phyloP scores from a whole-genome alignment of 768 basidiomycete genomes.

The Lyophyllum semitale region DNA sequence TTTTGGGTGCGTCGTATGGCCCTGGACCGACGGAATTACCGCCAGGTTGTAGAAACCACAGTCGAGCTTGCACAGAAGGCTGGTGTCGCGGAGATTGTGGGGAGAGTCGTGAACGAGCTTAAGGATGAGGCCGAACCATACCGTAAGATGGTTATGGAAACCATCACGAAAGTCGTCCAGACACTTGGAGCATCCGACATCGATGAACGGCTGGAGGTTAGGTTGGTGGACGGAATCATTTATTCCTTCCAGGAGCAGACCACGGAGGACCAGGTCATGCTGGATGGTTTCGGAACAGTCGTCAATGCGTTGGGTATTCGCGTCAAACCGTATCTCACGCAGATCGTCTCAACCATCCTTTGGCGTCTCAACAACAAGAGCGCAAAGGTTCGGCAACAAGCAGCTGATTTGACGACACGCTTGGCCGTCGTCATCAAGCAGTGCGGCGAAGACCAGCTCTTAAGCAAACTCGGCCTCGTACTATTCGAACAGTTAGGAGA shows the following conservation, averaged over 20 bases:
- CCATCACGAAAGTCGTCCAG: slow-evolving; percentile 94
- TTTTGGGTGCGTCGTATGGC: slow-evolving; percentile 99
- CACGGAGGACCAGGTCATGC: slow-evolving; percentile 98
- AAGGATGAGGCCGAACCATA: slow-evolving; percentile 92
- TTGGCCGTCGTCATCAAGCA: slow-evolving; percentile 98
- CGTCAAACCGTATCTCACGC: slow-evolving; percentile 97
- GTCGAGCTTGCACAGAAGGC: slow-evolving; percentile 98
- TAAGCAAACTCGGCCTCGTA: slow-evolving; percentile 95
- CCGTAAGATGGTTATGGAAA: slow-evolving; percentile 99
- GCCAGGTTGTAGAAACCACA: slow-evolving; percentile 97
- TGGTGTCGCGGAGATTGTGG: slow-evolving; percentile 95
- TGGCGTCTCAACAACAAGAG: slow-evolving; percentile 99
- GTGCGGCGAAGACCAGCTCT: slow-evolving; percentile 93
- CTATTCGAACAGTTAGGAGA: slow-evolving; percentile 98
- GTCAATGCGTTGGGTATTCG: slow-evolving; percentile 96
- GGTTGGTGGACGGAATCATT: slow-evolving; percentile 97
- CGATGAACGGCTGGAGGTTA: slow-evolving; percentile 92
- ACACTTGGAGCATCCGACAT: slow-evolving; percentile 96
- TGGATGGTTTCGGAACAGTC: slow-evolving; percentile 97
- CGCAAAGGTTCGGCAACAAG: slow-evolving; percentile 98
- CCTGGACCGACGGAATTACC: slow-evolving; percentile 92
- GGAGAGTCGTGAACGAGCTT: slow-evolving; percentile 83
- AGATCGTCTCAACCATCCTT: slow-evolving; percentile 97
- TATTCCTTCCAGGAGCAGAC: slow-evolving; percentile 99
- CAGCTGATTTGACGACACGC: slow-evolving; percentile 96